These are phyloP conservation scores for Ceratorhiza oryzae-sativae DNA, from an alignment of 1,284 basidiomycete genomes.

Conservation along the genomic window DNA sequence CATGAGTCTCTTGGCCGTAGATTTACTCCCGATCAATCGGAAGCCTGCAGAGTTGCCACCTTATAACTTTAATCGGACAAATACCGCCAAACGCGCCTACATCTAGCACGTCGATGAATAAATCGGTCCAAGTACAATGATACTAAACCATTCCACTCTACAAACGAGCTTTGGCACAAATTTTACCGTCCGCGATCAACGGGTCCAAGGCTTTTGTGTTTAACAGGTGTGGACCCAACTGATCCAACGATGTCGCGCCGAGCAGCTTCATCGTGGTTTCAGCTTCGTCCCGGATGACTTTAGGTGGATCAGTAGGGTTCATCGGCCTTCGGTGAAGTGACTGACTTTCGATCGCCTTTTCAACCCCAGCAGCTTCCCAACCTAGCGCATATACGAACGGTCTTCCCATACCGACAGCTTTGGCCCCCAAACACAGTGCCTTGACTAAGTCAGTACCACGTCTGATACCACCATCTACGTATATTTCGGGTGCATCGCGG, in stretches of 20 bases:
- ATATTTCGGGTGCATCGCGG: constrained; percentile 43
- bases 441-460: constrained; percentile 57
- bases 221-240: constrained; percentile 44
- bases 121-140: neutral
- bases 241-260: constrained; percentile 54
- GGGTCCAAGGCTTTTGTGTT: constrained; percentile 30
- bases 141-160: neutral
- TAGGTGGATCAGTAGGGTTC: neutral
- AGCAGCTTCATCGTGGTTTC: constrained; percentile 58
- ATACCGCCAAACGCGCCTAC: neutral
- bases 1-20: too few species aligned
- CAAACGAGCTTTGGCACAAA: constrained; percentile 8
- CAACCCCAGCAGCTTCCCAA: constrained; percentile 51
- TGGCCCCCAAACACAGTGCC: constrained; percentile 57
- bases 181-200: constrained; percentile 3
- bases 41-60: too few species aligned
- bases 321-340: constrained; percentile 4
- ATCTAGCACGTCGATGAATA: neutral
- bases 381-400: constrained; percentile 54
- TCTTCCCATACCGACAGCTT: constrained; percentile 54
- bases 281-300: constrained; percentile 58
- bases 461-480: constrained; percentile 56
- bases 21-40: too few species aligned
- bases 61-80: neutral
- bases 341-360: constrained; percentile 55